phyloP scores from a whole-genome alignment of 1,284 basidiomycete genomes.

The Apiotrichum gracile region DNA sequence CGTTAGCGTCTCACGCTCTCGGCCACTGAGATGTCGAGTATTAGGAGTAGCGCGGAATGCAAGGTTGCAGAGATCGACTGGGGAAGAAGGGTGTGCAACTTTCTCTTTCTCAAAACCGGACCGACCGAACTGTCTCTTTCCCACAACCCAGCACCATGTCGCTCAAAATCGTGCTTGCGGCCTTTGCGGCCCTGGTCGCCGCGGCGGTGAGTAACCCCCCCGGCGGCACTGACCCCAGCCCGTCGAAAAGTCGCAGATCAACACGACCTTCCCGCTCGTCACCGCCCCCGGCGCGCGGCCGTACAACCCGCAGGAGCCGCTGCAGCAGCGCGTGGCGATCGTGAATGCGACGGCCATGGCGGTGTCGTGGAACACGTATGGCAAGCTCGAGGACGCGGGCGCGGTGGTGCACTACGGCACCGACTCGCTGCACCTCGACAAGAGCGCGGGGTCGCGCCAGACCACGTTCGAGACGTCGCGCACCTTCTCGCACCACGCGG shows the following conservation, averaged over 20 bases:
- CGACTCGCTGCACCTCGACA: constrained; percentile 20
- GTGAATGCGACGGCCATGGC: constrained; percentile 17
- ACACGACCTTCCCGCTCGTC: constrained; percentile 15
- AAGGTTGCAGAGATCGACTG: no score
- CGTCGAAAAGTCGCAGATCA: not conserved
- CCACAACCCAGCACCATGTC: no score
- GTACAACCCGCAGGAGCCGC: constrained; percentile 20
- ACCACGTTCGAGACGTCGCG: constrained; percentile 21
- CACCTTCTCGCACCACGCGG: constrained; percentile 22
- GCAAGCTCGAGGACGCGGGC: constrained; percentile 11
- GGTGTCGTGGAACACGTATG: constrained; percentile 27
- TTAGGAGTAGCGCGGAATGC: no score
- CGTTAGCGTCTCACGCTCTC: no score
- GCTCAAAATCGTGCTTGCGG: constrained; percentile 1
- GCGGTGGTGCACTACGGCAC: constrained; percentile 20
- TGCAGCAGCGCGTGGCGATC: constrained; percentile 25
- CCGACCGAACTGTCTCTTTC: no score
- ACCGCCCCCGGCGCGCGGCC: constrained; percentile 19
- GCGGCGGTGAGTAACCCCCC: not conserved
- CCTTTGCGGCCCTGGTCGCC: not conserved
- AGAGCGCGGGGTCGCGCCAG: constrained; percentile 8
- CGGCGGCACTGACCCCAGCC: not conserved
- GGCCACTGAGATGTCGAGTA: no score
- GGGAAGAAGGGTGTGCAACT: no score
- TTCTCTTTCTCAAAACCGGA: no score